Evolutionary conservation across 768 basidiomycete species (phyloP), one percentile per base, ranked within the genome.

Genomic region (Agaricus bisporus): DNA sequence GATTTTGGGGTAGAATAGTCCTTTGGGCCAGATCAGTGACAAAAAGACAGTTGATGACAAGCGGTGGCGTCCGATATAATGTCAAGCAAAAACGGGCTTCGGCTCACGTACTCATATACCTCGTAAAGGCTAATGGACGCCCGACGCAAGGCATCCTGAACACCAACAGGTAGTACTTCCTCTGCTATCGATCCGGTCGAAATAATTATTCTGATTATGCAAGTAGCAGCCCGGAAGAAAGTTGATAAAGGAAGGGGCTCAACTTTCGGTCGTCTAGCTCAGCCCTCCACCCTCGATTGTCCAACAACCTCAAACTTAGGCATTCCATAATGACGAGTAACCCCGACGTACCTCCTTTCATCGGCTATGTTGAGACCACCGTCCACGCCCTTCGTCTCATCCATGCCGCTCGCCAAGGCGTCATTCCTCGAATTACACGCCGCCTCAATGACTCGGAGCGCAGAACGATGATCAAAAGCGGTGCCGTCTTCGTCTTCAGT

Each of bases 401-500:
- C 61, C 85, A 91, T 66, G 89, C 89, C 14, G 88, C 88, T 50
- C 76, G 86, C 44, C 80, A 85, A 58, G 89, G 90, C 22, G 73
- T 86, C 60, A 85, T 91, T 47, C 88, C 88, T 32, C 79, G 88
- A 37, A 87, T 92, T 55, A 89, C 87, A n/a, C 79, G 91, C 35
- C 79, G 90, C 25, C 76, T 92, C 62, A 89, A 90, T 63, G 89
- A 92, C 63, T 74, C 83, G n/a, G 89, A 94, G 63, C 79, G 85
- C 29, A 70, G 71, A 64, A 77, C 66, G 47, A 87, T 81, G 80
- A 80, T 81, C 65, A 78, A 76, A 63, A 76, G 77, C 35, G 80
- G 80, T 9, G 87, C 90, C 45, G 82, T 92, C 14, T 94, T 91
- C 64, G 84, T 94, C 47, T 94, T 91, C 70, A 88, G 88, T 64